phyloP scores from a whole-genome alignment of 1,139 yeast genomes.

The Geotrichum macrosporum region DNA sequence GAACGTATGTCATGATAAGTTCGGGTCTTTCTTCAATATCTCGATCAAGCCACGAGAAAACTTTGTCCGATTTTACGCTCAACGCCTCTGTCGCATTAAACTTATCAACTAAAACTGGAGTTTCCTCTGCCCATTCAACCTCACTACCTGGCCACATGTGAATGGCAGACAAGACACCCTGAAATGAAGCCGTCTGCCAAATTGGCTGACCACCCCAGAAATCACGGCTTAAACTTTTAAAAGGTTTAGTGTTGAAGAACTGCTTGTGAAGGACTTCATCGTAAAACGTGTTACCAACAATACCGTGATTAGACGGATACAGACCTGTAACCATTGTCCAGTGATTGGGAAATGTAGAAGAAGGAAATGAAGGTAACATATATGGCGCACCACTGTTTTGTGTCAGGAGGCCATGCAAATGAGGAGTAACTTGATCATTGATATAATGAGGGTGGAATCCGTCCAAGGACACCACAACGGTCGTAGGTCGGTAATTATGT shows the following conservation, averaged over 20 bases:
- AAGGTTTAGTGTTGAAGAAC: conserved; percentile 62
- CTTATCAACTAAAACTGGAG: conserved; percentile 48
- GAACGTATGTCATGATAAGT: conserved; percentile 73
- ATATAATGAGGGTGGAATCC: conserved; percentile 92
- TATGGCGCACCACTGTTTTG: conserved; percentile 69
- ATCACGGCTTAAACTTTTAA: conserved; percentile 52
- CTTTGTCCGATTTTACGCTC: conserved; percentile 51
- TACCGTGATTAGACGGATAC: conserved; percentile 80
- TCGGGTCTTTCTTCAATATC: conserved; percentile 58
- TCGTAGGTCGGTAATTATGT: conserved; percentile 66
- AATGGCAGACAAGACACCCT: conserved; percentile 66
- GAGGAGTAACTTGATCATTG: conserved; percentile 63
- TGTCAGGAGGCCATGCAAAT: conserved; percentile 53
- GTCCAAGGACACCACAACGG: conserved; percentile 71
- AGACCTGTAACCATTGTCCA: conserved; percentile 88
- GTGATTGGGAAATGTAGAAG: conserved; percentile 87
- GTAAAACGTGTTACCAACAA: conserved; percentile 76
- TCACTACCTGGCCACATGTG: conserved; percentile 98
- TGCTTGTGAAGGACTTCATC: conserved; percentile 55
- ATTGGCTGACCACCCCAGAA: conserved; percentile 93
- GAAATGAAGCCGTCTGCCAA: conserved; percentile 72
- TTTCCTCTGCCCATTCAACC: conserved; percentile 46
- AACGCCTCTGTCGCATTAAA: conserved; percentile 64
- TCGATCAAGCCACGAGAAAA: conserved; percentile 64
- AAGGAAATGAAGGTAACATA: conserved; percentile 83